Evolutionary conservation across 371 early-diverging fungal genomes (phyloP).

Genomic region (Syncephalastrum sp.): DNA sequence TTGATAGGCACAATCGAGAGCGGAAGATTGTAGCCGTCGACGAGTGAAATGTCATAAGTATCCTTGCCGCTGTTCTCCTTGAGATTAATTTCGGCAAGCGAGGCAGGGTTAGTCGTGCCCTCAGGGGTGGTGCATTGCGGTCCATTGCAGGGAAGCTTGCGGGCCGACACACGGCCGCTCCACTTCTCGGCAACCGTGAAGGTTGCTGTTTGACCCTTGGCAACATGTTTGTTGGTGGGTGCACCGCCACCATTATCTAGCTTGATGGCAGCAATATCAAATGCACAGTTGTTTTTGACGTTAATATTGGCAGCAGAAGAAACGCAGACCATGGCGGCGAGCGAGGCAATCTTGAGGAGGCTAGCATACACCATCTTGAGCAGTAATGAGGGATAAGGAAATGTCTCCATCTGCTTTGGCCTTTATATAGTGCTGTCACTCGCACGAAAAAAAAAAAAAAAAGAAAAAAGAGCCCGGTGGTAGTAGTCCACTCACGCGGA

Average conservation of each 20-base stretch:
- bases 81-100: conserved; percentile 41
- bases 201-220: conserved; percentile 9
- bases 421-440: too few relatives aligned
- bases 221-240: conserved; percentile 7
- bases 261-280: conserved; percentile 11
- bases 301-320: neutral
- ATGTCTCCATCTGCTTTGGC: too few relatives aligned
- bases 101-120: conserved; percentile 25
- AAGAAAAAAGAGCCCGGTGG: too few relatives aligned
- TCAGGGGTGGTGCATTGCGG: conserved; percentile 26
- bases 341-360: too few relatives aligned
- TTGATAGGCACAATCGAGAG: conserved; percentile 27
- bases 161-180: conserved; percentile 45
- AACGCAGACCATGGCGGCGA: too few relatives aligned
- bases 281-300: conserved; percentile 18
- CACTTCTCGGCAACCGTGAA: conserved; percentile 21
- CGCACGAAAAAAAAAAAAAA: too few relatives aligned
- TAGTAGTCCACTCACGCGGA: too few relatives aligned
- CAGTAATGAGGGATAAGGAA: too few relatives aligned
- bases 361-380: too few relatives aligned
- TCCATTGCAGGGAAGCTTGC: conserved; percentile 25
- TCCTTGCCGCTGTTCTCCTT: conserved; percentile 16
- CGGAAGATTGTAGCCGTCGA: conserved; percentile 40
- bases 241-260: conserved; percentile 13
- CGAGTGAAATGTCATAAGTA: conserved; percentile 44